A percentile compares a stretch with the other conserved stretches of the same genome.
Conservation (phyloP, 371 early-diverging fungal species). For the Dinochytrium kinnereticum region DNA sequence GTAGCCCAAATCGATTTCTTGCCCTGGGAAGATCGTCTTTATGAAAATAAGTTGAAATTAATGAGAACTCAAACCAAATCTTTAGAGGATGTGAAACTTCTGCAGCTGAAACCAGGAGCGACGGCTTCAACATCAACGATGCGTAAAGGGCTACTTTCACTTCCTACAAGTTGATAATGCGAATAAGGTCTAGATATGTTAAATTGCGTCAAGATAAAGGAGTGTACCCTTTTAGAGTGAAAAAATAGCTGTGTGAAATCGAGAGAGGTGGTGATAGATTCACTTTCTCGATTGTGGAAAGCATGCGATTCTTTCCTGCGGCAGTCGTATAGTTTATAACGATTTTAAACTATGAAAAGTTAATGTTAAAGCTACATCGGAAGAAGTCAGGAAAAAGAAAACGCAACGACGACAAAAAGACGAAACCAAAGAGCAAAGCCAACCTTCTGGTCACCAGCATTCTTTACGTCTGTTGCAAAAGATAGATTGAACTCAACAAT, state of each 20-base stretch:
- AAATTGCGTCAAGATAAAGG: not conserved
- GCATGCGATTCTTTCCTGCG: conserved; percentile 53
- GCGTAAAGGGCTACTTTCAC: conserved; percentile 25
- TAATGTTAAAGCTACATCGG: too few species aligned
- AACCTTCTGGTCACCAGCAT: conserved; percentile 64
- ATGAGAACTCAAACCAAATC: not conserved
- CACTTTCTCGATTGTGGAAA: conserved; percentile 60
- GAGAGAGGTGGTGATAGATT: conserved; percentile 61
- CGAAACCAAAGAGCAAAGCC: conserved; percentile 20
- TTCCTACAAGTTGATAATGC: conserved; percentile 21
- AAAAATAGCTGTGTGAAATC: conserved; percentile 18
- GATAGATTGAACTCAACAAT: conserved; percentile 58
- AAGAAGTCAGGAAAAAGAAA: too few species aligned
- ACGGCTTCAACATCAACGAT: conserved; percentile 1
- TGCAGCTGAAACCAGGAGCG: conserved; percentile 9
- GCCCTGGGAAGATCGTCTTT: not conserved
- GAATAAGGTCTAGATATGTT: conserved; percentile 19
- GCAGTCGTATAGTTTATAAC: conserved; percentile 52
- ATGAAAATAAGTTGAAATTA: not conserved
- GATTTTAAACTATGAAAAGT: conserved; percentile 67
- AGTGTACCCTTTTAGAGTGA: conserved; percentile 16
- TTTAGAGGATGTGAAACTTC: not conserved
- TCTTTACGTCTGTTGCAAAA: conserved; percentile 54
- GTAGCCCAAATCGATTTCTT: not conserved
- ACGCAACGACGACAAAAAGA: not conserved